phyloP scores from a whole-genome alignment of 2,329 filamentous ascomycete genomes.

The Hypoxylon sp. region DNA sequence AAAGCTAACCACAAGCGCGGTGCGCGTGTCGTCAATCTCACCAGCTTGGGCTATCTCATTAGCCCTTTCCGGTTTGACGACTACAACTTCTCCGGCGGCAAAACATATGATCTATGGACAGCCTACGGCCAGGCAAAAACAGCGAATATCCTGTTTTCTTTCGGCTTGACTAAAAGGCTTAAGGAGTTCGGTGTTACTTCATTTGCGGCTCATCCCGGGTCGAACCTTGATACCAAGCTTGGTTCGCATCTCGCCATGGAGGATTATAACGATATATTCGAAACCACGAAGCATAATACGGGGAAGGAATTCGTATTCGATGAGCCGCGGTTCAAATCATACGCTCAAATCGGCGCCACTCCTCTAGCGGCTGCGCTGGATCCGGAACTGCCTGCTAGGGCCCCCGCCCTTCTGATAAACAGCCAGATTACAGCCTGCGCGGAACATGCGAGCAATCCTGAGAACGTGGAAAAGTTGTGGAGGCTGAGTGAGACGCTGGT shows the following conservation, averaged over 20 bases:
- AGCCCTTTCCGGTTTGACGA: constrained; percentile 61
- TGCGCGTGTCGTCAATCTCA: constrained; percentile 60
- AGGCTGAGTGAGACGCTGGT: constrained; percentile 62
- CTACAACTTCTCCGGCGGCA: constrained; percentile 57
- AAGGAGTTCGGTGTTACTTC: constrained; percentile 51
- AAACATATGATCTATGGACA: constrained; percentile 58
- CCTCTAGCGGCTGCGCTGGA: constrained; percentile 61
- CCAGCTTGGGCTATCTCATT: constrained; percentile 58
- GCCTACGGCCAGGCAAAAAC: constrained; percentile 65
- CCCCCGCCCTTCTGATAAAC: constrained; percentile 59
- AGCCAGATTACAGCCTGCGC: constrained; percentile 56
- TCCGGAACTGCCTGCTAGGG: constrained; percentile 54
- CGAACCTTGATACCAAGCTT: constrained; percentile 50
- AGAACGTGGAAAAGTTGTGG: constrained; percentile 62
- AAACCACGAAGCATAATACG: constrained; percentile 49
- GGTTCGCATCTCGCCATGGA: constrained; percentile 48
- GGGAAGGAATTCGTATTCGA: constrained; percentile 42
- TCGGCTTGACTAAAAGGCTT: constrained; percentile 55
- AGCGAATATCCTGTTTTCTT: constrained; percentile 61
- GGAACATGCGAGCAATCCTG: constrained; percentile 54
- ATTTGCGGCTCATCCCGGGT: constrained; percentile 57
- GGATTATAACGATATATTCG: constrained; percentile 47
- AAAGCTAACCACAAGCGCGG: constrained; percentile 44
- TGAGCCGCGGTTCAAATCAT: constrained; percentile 55
- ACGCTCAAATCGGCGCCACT: constrained; percentile 58